Evolutionary conservation across 768 basidiomycete genomes (phyloP), one percentile per base, ranked within the genome.

Genomic region (Leucosporidium creatinivorum): DNA sequence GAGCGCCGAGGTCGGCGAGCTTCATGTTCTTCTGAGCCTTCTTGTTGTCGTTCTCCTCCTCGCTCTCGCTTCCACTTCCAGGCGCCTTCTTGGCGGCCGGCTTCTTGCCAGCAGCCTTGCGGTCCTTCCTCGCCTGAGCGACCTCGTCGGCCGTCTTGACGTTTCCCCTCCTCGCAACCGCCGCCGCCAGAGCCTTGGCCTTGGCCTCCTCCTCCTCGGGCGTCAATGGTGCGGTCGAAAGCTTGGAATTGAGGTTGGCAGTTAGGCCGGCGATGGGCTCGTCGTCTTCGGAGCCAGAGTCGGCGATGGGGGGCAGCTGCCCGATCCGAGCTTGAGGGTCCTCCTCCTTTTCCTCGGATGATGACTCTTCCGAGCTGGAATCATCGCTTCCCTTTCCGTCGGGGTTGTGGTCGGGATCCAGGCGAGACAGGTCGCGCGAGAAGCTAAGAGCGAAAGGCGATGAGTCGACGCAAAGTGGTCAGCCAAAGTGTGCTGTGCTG

Each of bases 131-230:
- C 48, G 60, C 60, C 49, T 50, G 31, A 30, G 60, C 60, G 21
- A 61, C 50, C 30, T 61, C 31, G 12, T 61, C 60, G 18, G 60
- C 48, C 30, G 60, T 50, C 21, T 28, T 23, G 9, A 18, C 23
- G 48, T 30, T 23, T 30, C 60, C 30, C 30, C 28, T 31, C 10
- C 30, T 26, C 49, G 17, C 47, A 0, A 50, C 48, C 5, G 31
- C 13, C 30, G 31, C 30, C 28, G 55, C 55, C 26, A 31, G 18
- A 26, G 55, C 23, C n/a, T 23, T 23, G 51, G 51, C 51, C 51
- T 89, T 87, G 83, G 89, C 92, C 84, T 93, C 93, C 75, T 88
- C 78, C 36, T 87, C 91, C 70, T 84, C 85, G 66, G 89, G 82
- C 79, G 47, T 91, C 85, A 19, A 83, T 82, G 62, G 92, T 49